A percentile compares a stretch with the other conserved stretches of the same genome.
Conservation (phyloP, 2,329 filamentous ascomycete species). For the Fusarium staphyleae region DNA sequence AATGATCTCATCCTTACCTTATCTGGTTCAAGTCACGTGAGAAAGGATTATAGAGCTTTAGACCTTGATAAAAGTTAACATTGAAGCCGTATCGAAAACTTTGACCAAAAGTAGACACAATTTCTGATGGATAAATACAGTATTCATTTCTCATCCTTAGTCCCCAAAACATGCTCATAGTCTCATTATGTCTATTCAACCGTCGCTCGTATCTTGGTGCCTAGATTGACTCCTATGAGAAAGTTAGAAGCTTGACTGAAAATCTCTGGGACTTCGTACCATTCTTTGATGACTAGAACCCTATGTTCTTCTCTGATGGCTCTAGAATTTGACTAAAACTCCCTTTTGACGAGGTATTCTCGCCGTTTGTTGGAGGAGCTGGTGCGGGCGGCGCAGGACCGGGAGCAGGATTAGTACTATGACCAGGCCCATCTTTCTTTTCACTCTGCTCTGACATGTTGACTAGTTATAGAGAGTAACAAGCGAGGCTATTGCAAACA, state of each 20-base stretch:
- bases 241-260: background rate
- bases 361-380: conserved; percentile 5
- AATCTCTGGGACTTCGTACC: conserved; percentile 2
- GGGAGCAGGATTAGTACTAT: background rate
- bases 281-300: background rate
- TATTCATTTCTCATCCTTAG: background rate
- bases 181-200: background rate
- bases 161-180: background rate
- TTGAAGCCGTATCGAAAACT: too few relatives aligned
- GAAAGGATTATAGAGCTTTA: too few relatives aligned
- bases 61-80: too few relatives aligned
- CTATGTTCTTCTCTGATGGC: conserved; percentile 1
- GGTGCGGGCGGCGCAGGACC: background rate
- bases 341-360: conserved; percentile 1
- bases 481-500: too few relatives aligned
- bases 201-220: background rate
- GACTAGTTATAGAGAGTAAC: too few relatives aligned
- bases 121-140: background rate
- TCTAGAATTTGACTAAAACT: background rate
- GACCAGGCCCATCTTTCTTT: background rate
- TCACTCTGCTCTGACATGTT: too few relatives aligned
- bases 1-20: too few relatives aligned
- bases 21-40: too few relatives aligned
- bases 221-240: background rate
- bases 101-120: background rate